A percentile compares a stretch with the other conserved stretches of the same genome.
These are phyloP conservation scores for Cercophora newfieldiana DNA, from an alignment of 495 filamentous ascomycete genomes.

Conservation along the genomic window DNA sequence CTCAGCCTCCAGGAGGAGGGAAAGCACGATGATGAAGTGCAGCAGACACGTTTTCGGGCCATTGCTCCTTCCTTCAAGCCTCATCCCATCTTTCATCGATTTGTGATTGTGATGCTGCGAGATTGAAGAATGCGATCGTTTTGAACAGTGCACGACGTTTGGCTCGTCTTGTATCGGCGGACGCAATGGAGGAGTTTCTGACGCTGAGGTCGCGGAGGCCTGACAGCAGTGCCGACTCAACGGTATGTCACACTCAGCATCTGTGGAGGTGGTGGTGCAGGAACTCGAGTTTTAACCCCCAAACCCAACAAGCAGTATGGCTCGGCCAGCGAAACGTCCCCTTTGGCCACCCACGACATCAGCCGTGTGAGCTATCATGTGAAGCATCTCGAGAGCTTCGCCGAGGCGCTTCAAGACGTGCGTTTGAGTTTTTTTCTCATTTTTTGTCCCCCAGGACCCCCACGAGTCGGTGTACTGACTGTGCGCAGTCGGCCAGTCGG, in stretches of 20 bases:
- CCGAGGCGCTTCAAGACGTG: constrained; percentile 49
- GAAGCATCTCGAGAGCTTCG: constrained; percentile 50
- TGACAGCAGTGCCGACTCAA: constrained; percentile 46
- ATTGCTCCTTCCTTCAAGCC: neutral
- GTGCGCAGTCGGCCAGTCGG: constrained; percentile 46
- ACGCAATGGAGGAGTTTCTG: constrained; percentile 41
- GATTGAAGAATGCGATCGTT: constrained; percentile 1
- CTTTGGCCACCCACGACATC: constrained; percentile 51
- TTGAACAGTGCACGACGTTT: neutral
- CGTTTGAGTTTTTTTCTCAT: constrained; percentile 26
- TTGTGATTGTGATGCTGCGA: neutral
- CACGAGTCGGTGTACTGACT: constrained; percentile 5
- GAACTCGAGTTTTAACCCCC: constrained; percentile 10
- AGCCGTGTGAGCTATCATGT: constrained; percentile 55
- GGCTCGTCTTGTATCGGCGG: neutral
- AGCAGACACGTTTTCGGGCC: neutral
- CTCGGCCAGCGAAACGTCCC: constrained; percentile 41
- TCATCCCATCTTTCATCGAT: constrained; percentile 1
- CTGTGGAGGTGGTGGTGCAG: neutral
- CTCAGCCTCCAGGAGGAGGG: constrained; percentile 14
- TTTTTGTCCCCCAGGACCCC: neutral
- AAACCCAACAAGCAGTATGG: constrained; percentile 44
- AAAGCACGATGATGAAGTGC: neutral
- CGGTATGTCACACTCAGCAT: constrained; percentile 38
- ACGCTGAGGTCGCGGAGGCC: constrained; percentile 46